Evolutionary conservation across 306 rosid genomes (phyloP).

Genomic region (Glycine soja): DNA sequence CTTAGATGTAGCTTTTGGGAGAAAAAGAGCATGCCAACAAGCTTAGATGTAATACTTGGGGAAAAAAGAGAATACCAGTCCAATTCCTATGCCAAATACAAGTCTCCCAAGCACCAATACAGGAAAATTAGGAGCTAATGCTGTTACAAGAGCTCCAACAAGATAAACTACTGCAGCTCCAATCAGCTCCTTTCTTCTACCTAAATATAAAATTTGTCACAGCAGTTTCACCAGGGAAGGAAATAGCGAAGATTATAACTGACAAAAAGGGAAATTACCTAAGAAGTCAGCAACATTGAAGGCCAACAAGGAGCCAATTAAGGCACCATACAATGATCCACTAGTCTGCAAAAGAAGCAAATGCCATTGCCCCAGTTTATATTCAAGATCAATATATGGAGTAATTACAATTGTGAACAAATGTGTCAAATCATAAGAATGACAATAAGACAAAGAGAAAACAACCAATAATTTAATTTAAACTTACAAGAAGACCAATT

Average conservation of each 20-base stretch:
- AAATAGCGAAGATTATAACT: conserved; percentile 39
- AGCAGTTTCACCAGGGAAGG: conserved; percentile 45
- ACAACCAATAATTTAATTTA: conserved; percentile 18
- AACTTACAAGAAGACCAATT: conserved; percentile 90
- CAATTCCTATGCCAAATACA: conserved; percentile 85
- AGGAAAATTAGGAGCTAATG: conserved; percentile 77
- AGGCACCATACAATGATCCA: conserved; percentile 95
- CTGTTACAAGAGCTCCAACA: conserved; percentile 79
- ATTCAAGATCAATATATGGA: conserved; percentile 41
- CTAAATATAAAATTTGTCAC: conserved; percentile 52
- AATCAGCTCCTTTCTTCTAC: conserved; percentile 92
- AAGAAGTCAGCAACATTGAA: conserved; percentile 85
- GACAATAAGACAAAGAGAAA: conserved; percentile 28
- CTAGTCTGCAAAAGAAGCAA: conserved; percentile 80
- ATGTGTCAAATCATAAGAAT: conserved; percentile 17
- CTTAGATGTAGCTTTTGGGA: conserved; percentile 17
- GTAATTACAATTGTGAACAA: conserved; percentile 21
- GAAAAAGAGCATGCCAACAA: conserved; percentile 9
- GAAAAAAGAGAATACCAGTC: conserved; percentile 68
- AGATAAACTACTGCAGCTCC: conserved; percentile 73
- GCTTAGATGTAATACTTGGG: conserved; percentile 32
- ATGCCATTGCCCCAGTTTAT: conserved; percentile 13
- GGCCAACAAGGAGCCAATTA: conserved; percentile 90
- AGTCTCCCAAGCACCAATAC: conserved; percentile 79
- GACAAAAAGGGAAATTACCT: conserved; percentile 57